Base-by-base conservation (phyloP, 192 early-diverging fungal genomes). In the Paraglomus brasilianum region DNA sequence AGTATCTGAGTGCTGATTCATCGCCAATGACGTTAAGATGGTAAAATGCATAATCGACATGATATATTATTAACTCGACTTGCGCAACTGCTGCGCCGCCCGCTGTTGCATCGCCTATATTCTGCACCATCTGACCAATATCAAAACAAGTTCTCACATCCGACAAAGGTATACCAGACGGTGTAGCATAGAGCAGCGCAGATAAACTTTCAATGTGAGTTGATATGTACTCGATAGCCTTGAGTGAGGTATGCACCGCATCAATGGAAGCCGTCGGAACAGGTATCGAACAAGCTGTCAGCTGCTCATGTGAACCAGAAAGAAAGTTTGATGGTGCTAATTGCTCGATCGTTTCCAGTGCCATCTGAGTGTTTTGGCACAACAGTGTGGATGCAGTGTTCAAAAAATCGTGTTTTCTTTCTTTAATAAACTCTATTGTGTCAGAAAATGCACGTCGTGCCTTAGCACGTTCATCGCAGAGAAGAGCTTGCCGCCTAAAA, bases 31-130 rank as follows among this genome's bases (percentile, higher is more conserved):
- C 80, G 41, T 74, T 70, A 8, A 76, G 67, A 69, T 87, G 82
- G 57, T 82, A 75, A 15, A 87, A 51, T 13, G 51, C 80, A 74
- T 84, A 81, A 40, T 85, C 79, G 0, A 75, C 74, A 41, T 85
- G 85, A 49, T 82, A 85, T 30, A 85, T 75, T 19, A 85, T 82
- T 36, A 87, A 71, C 46, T 85, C 80, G 24, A 87, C 81, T 10
- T 79, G 77, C 21, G 83, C 72, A 14, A 78, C 58, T 14, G 80
- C 73, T 8, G 83, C 82, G n/a, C 78, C 66, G 43, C 83, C 85
- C 21, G 85, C 81, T 44, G 85, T 66, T n/a, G 81, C 74, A 74
- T 87, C 85, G 15, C 82, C 85, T 5, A 87, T 70, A 49, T 73
- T 77, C 71, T 87, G 83, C 0, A 85, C 61, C 60, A 85, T 60